Evolutionary conservation across 106 monocot genomes (phyloP).

Genomic region (Apostasia ramifera): DNA sequence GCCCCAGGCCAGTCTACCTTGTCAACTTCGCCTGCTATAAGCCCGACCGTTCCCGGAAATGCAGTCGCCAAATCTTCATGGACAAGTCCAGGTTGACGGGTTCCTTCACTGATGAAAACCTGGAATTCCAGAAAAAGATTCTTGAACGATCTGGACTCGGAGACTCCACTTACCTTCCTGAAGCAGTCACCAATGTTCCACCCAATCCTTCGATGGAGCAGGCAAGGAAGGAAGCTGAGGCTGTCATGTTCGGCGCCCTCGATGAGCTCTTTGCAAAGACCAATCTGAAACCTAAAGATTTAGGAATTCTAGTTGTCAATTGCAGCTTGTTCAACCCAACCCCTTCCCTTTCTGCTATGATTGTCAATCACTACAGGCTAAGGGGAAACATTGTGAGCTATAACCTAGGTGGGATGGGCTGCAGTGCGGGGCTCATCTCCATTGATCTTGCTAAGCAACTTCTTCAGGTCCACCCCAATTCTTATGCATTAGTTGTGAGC

Average conservation of each 20-base stretch:
- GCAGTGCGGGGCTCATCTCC: constrained; percentile 15
- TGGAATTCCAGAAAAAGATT: constrained; percentile 11
- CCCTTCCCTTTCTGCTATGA: constrained; percentile 13
- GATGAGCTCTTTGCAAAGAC: constrained; percentile 15
- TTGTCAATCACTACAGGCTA: constrained; percentile 18
- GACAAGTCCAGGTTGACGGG: background rate
- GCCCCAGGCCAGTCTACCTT: constrained; percentile 12
- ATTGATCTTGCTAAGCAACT: constrained; percentile 20
- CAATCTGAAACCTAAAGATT: constrained; percentile 6
- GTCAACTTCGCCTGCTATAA: constrained; percentile 18
- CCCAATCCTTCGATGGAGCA: constrained; percentile 14
- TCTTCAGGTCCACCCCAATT: constrained; percentile 7
- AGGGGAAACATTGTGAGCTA: constrained; percentile 18
- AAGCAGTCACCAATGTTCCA: constrained; percentile 6
- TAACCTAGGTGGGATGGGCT: constrained; percentile 16
- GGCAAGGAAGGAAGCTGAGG: constrained; percentile 16
- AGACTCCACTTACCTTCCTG: constrained; percentile 14
- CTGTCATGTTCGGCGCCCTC: constrained; percentile 10
- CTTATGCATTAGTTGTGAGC: constrained; percentile 17
- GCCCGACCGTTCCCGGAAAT: constrained; percentile 14
- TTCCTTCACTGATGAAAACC: constrained; percentile 8
- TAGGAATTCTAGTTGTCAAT: constrained; percentile 13
- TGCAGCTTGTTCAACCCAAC: constrained; percentile 20
- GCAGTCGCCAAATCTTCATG: constrained; percentile 3
- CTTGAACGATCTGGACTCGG: constrained; percentile 16